Evolutionary conservation across 2,329 filamentous ascomycete genomes (phyloP), one percentile per base, ranked within the genome.

Genomic region (Epichloe sp.): DNA sequence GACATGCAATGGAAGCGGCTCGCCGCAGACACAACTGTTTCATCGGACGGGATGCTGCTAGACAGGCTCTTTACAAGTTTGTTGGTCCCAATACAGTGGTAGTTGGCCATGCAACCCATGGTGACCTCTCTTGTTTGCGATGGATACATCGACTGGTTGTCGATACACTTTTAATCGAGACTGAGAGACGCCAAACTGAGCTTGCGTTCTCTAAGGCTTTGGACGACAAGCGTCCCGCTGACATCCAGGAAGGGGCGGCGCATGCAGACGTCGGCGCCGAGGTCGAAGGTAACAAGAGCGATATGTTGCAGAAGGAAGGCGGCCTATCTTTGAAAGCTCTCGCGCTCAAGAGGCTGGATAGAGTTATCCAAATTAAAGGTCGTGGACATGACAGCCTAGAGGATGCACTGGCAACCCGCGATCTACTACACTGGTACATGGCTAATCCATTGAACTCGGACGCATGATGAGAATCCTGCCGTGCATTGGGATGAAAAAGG

Each of bases 51-150:
- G 62, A 68, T 26, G 65, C 62, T 3, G 74, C 74, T 0, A 65
- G 75, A 2, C 52, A 60, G 2, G 65, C 63, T 2, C 51, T 79
- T 0, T 75, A 69, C 63, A 57, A 61, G 11, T 73, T 69, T 49
- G 65, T 78, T 4, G 67, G 69, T 0, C 67, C 67, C 0, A 56
- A 69, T 0, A 79, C 76, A 0, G 62, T 78, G 8, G 63, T 79
- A 6, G 62, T 79, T 2, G 69, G 70, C 0, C 76, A 79, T 49
- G 65, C 64, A 0, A 68, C 65, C 1, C 57, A 67, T 10, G 63
- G 65, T 37, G 75, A 77, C 53, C 56, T 78, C 17, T 57, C 58
- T 0, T 62, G 67, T 1, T 58, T 79, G 54, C 64, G 74, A n/a
- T 75, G 72, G 72, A 69, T 74, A 12, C 75, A 78, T 54, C 49